Evolutionary conservation across 2,329 filamentous ascomycete genomes (phyloP), one percentile per base, ranked within the genome.

Genomic region (Trichoderma citrinoviride): DNA sequence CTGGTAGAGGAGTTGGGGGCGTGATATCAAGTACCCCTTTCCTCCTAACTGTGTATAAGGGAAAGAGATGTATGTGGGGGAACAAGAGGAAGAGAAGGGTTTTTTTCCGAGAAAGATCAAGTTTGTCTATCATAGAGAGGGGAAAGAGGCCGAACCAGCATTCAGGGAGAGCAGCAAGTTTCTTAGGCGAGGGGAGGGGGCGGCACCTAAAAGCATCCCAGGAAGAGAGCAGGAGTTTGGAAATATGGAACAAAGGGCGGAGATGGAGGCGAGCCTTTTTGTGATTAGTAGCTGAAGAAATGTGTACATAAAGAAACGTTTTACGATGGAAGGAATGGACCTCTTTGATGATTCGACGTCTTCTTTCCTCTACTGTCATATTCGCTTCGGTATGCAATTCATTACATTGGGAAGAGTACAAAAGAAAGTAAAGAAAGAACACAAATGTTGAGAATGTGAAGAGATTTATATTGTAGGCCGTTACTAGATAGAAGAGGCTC

Each of bases 371-470:
- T 25, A 17, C n/a, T n/a, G n/a, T n/a, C n/a, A n/a, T n/a, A n/a
- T n/a, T n/a, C n/a, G 23, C 23, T 46, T 57, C 4, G 27, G 6
- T 29, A 29, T 29, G 27, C 27, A 29, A 7, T 29, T 25, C 43
- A 25, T 52, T 43, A 46, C 56, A 57, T 57, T 49, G 44, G 46
- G 53, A 50, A 46, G 52, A 64, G 29, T 50, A 57, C 29, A 29
- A 27, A 3, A 46, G 44, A 43, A 17, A 33, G 52, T 19, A 55
- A 55, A 25, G 41, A 21, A 14, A 6, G 12, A 53, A 14, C 33
- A 53, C n/a, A 15, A 44, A 7, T n/a, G 7, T 5, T 19, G 7
- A 44, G 41, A n/a, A n/a, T n/a, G 41, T 17, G 27, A 41, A n/a
- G 29, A 29, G 21, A 25, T 25, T 33, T n/a, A 43, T 33, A 54